phyloP scores from a whole-genome alignment of 2,329 filamentous ascomycete genomes.

The Trichoderma atroviride region DNA sequence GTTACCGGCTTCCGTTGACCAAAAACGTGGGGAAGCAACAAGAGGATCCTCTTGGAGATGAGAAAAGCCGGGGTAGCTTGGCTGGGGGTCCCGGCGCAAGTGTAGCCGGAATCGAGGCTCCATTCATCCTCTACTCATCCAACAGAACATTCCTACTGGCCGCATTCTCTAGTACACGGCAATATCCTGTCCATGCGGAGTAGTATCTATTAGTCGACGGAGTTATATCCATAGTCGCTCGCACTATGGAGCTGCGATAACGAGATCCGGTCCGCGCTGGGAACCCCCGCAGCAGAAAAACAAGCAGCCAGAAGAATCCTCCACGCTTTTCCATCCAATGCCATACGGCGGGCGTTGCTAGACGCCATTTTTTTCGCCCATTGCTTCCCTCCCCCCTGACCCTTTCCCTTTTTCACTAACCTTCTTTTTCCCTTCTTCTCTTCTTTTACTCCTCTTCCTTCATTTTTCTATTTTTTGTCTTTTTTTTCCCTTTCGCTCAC shows the following conservation, averaged over 20 bases:
- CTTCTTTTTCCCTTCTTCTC: background rate
- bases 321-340: background rate
- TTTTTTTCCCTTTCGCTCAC: background rate
- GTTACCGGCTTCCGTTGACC: background rate
- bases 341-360: background rate
- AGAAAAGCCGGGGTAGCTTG: constrained; percentile 21
- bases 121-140: background rate
- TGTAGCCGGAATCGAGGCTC: background rate
- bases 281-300: constrained; percentile 14
- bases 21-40: constrained; percentile 13
- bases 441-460: background rate
- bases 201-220: background rate
- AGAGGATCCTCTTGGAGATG: background rate
- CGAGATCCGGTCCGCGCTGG: constrained; percentile 6
- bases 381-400: background rate
- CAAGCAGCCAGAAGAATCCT: constrained; percentile 1
- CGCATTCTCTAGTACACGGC: background rate
- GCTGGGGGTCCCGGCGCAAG: background rate
- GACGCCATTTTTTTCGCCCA: background rate
- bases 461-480: background rate
- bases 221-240: constrained; percentile 6
- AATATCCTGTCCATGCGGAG: background rate
- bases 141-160: background rate
- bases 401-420: background rate
- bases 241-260: constrained; percentile 24